Evolutionary conservation across 768 basidiomycete genomes (phyloP), one percentile per base, ranked within the genome.

Genomic region (Suillus bovinus): DNA sequence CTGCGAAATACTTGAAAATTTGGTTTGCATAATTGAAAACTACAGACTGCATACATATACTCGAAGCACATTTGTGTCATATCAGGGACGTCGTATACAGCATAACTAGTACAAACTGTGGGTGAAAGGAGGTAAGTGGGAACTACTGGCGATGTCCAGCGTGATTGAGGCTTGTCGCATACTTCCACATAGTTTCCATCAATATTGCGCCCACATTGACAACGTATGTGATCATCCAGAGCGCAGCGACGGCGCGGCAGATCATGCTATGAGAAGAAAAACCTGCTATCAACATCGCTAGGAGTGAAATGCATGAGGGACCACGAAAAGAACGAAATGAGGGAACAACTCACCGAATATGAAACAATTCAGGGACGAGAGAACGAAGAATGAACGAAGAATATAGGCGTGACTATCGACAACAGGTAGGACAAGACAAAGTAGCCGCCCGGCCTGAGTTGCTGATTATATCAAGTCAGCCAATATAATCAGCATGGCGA

Each of bases 401-500:
- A 11, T 6, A 52, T 33, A 5, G 50, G 50, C 0, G 20, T 52
- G 31, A n/a, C 29, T 13, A 33, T 31, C 0, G 50, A 31, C 20
- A 52, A 52, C 11, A 52, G 20, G 31, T 52, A 52, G 20, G 50
- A 52, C 20, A 31, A 5, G 2, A 52, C 31, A 0, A 52, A 52
- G 50, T n/a, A 52, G 11, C 20, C 29, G 0, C 50, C 50, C 1
- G 20, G 31, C 31, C 3, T 33, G 20, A 52, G 50, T 33, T 52
- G 50, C 50, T 52, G 20, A n/a, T 31, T 0, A 29, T 20, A 50
- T 17, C 4, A 13, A 20, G 29, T 52, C 20, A 52, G 31, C 5
- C 1, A 3, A 11, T 3, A 31, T 3, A 31, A n/a, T 0, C 11
- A 0, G 29, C 3, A 31, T 6, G 3, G 2, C 5, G 5, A 31